Percentiles rank a stretch among this genome's conserved stretches.
Evolutionary conservation across 1,139 yeast genomes (phyloP).

Genomic region (Scheffersomyces illinoinensis): DNA sequence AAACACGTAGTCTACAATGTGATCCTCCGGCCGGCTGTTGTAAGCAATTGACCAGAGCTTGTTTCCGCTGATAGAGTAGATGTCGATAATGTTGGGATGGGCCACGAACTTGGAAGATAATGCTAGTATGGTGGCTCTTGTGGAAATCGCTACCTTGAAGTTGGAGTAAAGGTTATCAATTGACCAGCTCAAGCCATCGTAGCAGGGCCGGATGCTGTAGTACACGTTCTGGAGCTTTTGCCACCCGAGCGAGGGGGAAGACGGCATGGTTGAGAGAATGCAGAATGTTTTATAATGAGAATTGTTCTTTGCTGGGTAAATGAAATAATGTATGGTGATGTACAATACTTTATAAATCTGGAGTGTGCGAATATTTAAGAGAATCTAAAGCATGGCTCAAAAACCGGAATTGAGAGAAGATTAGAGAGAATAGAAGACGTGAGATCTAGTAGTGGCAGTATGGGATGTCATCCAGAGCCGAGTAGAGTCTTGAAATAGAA

Average conservation of each 20-base stretch:
- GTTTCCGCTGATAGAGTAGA: conserved; percentile 57
- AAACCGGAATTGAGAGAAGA: background rate
- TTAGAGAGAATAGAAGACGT: background rate
- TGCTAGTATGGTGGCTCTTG: conserved; percentile 37
- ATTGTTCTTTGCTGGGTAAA: background rate
- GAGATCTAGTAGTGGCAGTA: background rate
- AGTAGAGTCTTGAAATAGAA: conserved; percentile 7
- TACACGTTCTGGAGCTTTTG: conserved; percentile 63
- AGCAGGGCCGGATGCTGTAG: conserved; percentile 52
- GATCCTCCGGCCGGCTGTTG: conserved; percentile 53
- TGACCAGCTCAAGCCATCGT: conserved; percentile 39
- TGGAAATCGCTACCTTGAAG: conserved; percentile 28
- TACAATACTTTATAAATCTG: background rate
- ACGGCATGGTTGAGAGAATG: conserved; percentile 11
- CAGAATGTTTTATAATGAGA: background rate
- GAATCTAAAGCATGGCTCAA: background rate
- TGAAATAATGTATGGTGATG: background rate
- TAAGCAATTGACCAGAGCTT: conserved; percentile 50
- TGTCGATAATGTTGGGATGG: conserved; percentile 41
- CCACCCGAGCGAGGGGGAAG: conserved; percentile 58
- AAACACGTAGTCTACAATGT: conserved; percentile 58
- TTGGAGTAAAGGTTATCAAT: conserved; percentile 32
- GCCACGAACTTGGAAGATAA: conserved; percentile 34
- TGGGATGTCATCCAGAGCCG: background rate
- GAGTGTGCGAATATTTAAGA: background rate